These are phyloP conservation scores for Sporodiniella umbellata DNA, from an alignment of 371 early-diverging fungal genomes.

Conservation along the genomic window DNA sequence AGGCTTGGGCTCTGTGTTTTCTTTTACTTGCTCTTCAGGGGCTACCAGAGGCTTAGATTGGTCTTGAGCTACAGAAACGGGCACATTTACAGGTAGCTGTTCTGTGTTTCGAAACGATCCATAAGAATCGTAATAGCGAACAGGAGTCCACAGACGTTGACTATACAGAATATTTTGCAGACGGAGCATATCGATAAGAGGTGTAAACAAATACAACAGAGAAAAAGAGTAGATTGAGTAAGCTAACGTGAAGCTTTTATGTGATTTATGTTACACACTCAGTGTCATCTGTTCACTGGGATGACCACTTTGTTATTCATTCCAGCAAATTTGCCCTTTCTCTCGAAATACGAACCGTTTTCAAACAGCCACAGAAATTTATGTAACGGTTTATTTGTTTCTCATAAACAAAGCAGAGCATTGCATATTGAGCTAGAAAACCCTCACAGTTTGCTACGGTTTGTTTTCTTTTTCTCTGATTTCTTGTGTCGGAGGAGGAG, in stretches of 20 bases:
- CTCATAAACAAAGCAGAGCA: too few relatives aligned
- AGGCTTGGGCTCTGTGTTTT: background rate
- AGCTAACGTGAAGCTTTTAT: too few relatives aligned
- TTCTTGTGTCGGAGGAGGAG: too few relatives aligned
- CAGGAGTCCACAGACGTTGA: constrained; percentile 13
- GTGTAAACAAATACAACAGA: background rate
- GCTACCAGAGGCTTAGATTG: background rate
- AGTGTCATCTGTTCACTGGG: background rate
- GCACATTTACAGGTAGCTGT: background rate
- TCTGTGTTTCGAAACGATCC: background rate
- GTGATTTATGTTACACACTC: background rate
- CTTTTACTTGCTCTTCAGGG: background rate
- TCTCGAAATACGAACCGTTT: background rate
- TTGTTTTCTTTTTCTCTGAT: too few relatives aligned
- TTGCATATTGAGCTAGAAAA: too few relatives aligned
- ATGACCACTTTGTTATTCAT: background rate
- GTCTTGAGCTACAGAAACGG: background rate
- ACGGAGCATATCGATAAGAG: constrained; percentile 14
- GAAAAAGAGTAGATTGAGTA: background rate
- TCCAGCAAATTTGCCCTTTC: background rate
- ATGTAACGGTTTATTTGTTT: too few relatives aligned
- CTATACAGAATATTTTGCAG: constrained; percentile 17
- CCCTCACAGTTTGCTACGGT: too few relatives aligned
- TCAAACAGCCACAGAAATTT: too few relatives aligned
- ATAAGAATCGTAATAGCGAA: background rate